Percentiles rank a stretch among this genome's conserved stretches.
Conservation (phyloP, 257 asterid species). For the Solanum clarkiae region DNA sequence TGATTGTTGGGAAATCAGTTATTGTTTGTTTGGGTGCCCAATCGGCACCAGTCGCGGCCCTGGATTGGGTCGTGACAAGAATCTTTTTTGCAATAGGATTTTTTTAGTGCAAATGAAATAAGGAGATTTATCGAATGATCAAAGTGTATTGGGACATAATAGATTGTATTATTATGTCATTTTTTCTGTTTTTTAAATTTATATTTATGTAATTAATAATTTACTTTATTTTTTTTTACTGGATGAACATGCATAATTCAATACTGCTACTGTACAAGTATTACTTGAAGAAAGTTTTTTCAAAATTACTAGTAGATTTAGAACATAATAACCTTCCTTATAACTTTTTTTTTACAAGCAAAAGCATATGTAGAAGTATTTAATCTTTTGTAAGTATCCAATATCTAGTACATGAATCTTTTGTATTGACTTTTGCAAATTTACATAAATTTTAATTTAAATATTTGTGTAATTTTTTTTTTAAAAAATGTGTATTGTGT, state of each 20-base stretch:
- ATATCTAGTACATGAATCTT: not conserved
- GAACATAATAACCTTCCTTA: not conserved
- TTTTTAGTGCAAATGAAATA: too few relatives aligned
- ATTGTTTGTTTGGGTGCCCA: too few relatives aligned
- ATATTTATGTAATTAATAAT: not conserved
- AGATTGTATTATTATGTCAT: too few relatives aligned
- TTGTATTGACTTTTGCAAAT: not conserved
- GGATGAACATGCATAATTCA: not conserved
- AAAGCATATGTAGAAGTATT: not conserved
- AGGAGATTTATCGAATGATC: too few relatives aligned
- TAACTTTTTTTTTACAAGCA: not conserved
- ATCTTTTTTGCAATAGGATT: too few relatives aligned
- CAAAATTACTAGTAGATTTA: not conserved
- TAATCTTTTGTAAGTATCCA: not conserved
- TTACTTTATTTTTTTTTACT: not conserved
- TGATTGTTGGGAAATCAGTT: too few relatives aligned
- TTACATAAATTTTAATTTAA: not conserved
- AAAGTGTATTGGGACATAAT: too few relatives aligned
- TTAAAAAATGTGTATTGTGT: not conserved
- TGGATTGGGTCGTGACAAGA: too few relatives aligned
- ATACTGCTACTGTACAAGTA: not conserved
- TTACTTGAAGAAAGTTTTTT: not conserved
- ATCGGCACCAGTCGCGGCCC: too few relatives aligned
- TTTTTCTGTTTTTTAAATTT: too few relatives aligned
- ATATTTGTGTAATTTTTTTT: not conserved